These are phyloP conservation scores for sorghum (Sorghum bicolor) DNA, from an alignment of 176 grass and related monocot species.

Conservation along the genomic window Sorghum_bicolor_NCBIv3 NC_012873.2:67682001-67682500, in stretches of 20 bases:
- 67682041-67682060: constrained; percentile 99
- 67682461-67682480: constrained; percentile 79
- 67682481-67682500: constrained; percentile 76
- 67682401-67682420: constrained; percentile 40
- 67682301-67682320: constrained; percentile 97
- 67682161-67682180: background rate
- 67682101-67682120: constrained; percentile 17
- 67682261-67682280: constrained; percentile 93
- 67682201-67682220: constrained; percentile 96
- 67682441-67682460: constrained; percentile 56
- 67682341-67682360: constrained; percentile 63
- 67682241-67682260: constrained; percentile 92
- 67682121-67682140: constrained; percentile 14
- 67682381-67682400: constrained; percentile 40
- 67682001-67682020: constrained; percentile 93
- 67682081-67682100: constrained; percentile 18
- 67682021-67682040: constrained; percentile 97
- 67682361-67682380: constrained; percentile 39
- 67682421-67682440: constrained; percentile 38
- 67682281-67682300: constrained; percentile 95
- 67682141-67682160: constrained; percentile 7
- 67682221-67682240: constrained; percentile 96
- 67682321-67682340: constrained; percentile 87
- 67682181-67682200: background rate
- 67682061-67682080: constrained; percentile 80